phyloP scores from a whole-genome alignment of 192 early-diverging fungal species.

The Cetraspora pellucida region DNA sequence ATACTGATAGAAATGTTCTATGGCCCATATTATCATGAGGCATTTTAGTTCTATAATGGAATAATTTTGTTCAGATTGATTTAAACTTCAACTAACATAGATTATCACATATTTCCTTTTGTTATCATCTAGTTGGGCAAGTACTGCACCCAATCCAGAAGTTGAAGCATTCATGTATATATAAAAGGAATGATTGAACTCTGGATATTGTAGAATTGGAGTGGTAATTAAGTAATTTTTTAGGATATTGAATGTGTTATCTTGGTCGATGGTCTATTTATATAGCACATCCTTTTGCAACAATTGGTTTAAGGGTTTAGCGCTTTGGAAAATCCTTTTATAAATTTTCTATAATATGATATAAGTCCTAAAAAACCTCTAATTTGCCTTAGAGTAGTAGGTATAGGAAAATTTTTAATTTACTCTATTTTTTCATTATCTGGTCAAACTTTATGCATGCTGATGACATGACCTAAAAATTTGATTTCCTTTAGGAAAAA shows the following conservation, averaged over 20 bases:
- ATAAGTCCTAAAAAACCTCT: neutral
- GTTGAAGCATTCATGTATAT: neutral
- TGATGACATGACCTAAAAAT: neutral
- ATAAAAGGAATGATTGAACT: neutral
- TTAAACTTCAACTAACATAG: neutral
- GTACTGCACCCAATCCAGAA: neutral
- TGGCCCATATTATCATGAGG: neutral
- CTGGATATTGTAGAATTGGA: neutral
- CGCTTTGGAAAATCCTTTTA: neutral
- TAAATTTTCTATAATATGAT: neutral
- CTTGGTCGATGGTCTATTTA: neutral
- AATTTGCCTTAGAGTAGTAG: neutral
- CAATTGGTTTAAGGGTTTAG: neutral
- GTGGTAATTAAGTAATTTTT: neutral
- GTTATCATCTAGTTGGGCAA: neutral
- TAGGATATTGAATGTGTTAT: neutral
- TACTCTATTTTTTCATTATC: neutral
- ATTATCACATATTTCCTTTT: neutral
- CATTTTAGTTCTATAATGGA: conserved; percentile 26
- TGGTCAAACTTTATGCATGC: neutral
- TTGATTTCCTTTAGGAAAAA: neutral
- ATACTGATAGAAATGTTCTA: neutral
- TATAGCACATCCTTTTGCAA: conserved; percentile 9
- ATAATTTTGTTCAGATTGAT: neutral
- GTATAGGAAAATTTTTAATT: neutral